These are phyloP conservation scores for Fusarium globosum DNA, from an alignment of 2,329 filamentous ascomycete genomes.

Conservation along the genomic window DNA sequence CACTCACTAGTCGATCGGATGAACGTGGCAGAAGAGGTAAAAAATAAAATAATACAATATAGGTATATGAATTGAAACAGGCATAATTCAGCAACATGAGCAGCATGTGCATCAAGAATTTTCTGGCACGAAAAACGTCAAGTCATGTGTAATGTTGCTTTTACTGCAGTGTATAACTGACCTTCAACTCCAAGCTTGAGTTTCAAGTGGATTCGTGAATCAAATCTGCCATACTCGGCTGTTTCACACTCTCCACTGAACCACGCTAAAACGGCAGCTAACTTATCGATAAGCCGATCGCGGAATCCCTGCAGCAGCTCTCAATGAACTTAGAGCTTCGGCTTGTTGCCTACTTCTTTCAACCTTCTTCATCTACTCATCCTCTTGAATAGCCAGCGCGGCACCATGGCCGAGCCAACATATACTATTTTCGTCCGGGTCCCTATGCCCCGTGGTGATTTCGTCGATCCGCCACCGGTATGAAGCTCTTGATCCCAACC, in stretches of 20 bases:
- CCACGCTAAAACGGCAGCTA: constrained; percentile 32
- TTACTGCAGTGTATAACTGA: not conserved
- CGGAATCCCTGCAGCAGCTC: constrained; percentile 37
- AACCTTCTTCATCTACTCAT: constrained; percentile 31
- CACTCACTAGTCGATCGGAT: not conserved
- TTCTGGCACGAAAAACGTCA: not conserved
- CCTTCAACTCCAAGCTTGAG: not conserved
- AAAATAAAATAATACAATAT: no score
- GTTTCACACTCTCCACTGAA: constrained; percentile 21
- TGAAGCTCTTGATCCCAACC: constrained; percentile 44
- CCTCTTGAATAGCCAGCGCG: constrained; percentile 32
- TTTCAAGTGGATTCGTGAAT: not conserved
- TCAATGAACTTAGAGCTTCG: constrained; percentile 30
- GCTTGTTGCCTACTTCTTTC: constrained; percentile 28
- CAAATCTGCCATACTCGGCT: not conserved
- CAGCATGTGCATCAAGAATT: accelerated
- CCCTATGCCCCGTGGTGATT: constrained; percentile 88
- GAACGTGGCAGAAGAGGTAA: not conserved
- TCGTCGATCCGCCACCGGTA: constrained; percentile 90
- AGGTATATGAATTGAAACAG: not conserved
- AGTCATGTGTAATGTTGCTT: not conserved
- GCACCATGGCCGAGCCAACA: constrained; percentile 61
- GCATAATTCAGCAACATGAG: not conserved
- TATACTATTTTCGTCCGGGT: constrained; percentile 87
- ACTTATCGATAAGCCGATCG: constrained; percentile 41